Conservation (phyloP, 371 early-diverging fungal species). For the Fennellomyces sp. region DNA sequence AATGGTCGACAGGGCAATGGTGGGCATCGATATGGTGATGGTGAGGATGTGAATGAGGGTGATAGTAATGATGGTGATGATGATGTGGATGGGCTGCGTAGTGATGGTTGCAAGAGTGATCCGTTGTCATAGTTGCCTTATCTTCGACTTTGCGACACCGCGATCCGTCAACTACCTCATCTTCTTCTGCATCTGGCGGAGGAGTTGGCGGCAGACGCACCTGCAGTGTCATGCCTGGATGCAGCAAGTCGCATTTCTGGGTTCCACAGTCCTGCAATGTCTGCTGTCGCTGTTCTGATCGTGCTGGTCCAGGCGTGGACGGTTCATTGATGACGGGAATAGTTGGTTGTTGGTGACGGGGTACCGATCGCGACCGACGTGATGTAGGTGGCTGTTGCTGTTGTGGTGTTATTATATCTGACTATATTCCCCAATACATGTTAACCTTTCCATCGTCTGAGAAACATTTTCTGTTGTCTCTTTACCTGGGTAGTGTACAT, state of each 20-base stretch:
- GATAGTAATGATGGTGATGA: not conserved
- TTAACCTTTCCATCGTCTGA: no score
- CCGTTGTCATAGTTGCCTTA: not conserved
- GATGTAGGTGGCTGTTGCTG: not conserved
- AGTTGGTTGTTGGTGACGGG: not conserved
- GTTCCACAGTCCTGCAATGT: not conserved
- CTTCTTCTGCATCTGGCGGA: not conserved
- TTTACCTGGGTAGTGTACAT: not conserved
- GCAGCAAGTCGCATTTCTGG: slow-evolving; percentile 7
- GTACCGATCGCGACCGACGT: not conserved
- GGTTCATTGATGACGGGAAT: slow-evolving; percentile 4
- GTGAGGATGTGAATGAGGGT: not conserved
- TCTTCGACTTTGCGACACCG: not conserved
- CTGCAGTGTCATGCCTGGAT: not conserved
- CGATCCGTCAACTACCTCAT: not conserved
- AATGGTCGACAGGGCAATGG: not conserved
- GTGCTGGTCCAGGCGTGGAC: not conserved
- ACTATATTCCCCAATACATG: no score
- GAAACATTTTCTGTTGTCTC: not conserved
- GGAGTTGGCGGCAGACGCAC: slow-evolving; percentile 11
- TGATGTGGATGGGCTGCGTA: not conserved
- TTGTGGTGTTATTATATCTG: not conserved
- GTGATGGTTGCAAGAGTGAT: not conserved
- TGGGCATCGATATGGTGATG: not conserved
- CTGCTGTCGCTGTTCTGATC: not conserved